Conservation (phyloP, 2,329 filamentous ascomycete genomes). For the Ilyonectria destructans region DNA sequence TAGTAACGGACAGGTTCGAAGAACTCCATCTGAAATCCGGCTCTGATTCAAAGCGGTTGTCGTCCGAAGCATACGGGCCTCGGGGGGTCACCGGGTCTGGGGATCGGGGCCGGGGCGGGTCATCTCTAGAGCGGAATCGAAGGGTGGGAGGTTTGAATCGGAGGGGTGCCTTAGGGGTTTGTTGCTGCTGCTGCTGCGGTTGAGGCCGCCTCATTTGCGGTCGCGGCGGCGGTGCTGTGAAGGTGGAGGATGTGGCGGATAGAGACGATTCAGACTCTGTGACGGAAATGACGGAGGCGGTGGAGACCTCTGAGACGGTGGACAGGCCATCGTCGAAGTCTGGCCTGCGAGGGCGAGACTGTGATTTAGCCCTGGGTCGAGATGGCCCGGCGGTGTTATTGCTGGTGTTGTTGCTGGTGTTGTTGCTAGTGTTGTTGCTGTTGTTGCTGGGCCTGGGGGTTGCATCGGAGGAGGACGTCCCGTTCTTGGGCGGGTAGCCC, state of each 20-base stretch:
- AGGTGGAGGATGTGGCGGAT: constrained; percentile 12
- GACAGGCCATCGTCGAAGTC: constrained; percentile 41
- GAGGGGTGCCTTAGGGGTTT: constrained; percentile 26
- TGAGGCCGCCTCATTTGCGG: constrained; percentile 13
- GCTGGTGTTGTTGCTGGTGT: neutral
- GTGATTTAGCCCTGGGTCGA: constrained; percentile 42
- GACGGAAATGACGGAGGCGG: constrained; percentile 31
- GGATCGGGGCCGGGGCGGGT: constrained; percentile 33
- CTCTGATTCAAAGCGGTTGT: constrained; percentile 46
- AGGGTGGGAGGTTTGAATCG: constrained; percentile 47
- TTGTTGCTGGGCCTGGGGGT: constrained; percentile 33
- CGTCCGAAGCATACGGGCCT: constrained; percentile 44
- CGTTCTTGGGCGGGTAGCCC: constrained; percentile 43
- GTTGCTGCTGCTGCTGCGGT: neutral
- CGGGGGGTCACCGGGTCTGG: constrained; percentile 43
- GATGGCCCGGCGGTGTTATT: constrained; percentile 25
- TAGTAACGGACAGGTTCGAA: constrained; percentile 44
- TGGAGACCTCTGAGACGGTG: constrained; percentile 47
- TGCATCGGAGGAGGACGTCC: constrained; percentile 38
- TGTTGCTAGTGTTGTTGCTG: neutral
- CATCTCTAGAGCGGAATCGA: constrained; percentile 43
- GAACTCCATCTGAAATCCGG: constrained; percentile 45
- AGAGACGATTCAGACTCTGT: constrained; percentile 14
- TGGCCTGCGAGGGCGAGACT: constrained; percentile 37
- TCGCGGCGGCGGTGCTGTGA: constrained; percentile 29